These are phyloP conservation scores for Rhypophila decipiens DNA, from an alignment of 495 filamentous ascomycete genomes.

Conservation along the genomic window DNA sequence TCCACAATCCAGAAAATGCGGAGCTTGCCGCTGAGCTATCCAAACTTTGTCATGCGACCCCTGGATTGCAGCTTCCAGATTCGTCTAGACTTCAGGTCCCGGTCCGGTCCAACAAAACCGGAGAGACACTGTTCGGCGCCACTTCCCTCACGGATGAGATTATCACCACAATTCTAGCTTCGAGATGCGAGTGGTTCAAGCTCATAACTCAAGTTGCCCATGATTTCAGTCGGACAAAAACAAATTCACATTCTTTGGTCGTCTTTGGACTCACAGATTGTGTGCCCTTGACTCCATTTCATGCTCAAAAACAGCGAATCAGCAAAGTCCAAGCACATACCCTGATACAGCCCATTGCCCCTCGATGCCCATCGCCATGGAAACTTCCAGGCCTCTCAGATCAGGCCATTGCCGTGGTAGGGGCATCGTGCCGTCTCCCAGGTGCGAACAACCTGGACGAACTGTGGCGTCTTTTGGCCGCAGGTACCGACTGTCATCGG, in stretches of 20 bases:
- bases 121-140: constrained; percentile 7
- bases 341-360: no score
- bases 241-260: no score
- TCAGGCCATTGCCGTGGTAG: constrained; percentile 40
- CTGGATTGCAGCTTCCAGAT: constrained; percentile 15
- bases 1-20: constrained; percentile 26
- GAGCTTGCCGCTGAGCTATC: constrained; percentile 17
- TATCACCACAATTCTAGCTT: constrained; percentile 26
- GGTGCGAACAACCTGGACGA: constrained; percentile 34
- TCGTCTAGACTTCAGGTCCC: constrained; percentile 14
- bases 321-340: constrained; percentile 12
- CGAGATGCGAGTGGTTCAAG: constrained; percentile 29
- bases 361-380: background rate
- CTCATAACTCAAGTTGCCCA: constrained; percentile 10
- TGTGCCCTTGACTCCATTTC: background rate
- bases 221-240: background rate
- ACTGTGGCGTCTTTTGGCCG: constrained; percentile 33
- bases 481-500: background rate
- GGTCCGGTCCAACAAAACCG: constrained; percentile 24
- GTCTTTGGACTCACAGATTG: no score
- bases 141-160: constrained; percentile 22
- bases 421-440: constrained; percentile 50
- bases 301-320: background rate
- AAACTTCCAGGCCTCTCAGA: constrained; percentile 5
- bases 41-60: constrained; percentile 11